Percentiles rank a stretch among this genome's conserved stretches.
These are phyloP conservation scores for Alternaria longipes DNA, from an alignment of 2,329 filamentous ascomycete genomes.

Conservation along the genomic window DNA sequence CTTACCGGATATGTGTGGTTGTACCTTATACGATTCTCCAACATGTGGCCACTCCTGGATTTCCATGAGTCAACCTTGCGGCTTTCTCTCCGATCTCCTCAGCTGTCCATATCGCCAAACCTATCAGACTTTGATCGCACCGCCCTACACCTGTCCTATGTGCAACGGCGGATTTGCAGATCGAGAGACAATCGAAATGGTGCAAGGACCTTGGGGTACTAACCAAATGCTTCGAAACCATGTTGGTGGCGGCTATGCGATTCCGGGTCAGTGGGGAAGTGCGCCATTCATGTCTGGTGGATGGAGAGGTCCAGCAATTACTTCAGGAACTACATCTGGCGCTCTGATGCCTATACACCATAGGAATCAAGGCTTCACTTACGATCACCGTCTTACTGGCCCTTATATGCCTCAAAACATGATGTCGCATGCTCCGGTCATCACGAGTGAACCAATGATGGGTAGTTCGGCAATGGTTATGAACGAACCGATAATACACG, in stretches of 20 bases:
- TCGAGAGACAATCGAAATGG: conserved; percentile 43
- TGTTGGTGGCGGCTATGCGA: conserved; percentile 35
- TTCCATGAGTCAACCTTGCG: conserved; percentile 57
- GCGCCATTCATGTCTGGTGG: conserved; percentile 24
- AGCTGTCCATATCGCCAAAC: conserved; percentile 53
- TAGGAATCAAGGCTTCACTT: conserved; percentile 9
- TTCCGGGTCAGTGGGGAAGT: conserved; percentile 40
- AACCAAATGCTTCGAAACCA: conserved; percentile 43
- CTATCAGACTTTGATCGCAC: conserved; percentile 38
- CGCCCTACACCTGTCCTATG: conserved; percentile 38
- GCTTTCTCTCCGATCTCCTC: conserved; percentile 50
- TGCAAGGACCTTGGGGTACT: conserved; percentile 44
- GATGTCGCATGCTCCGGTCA: conserved; percentile 11
- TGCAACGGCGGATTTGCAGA: conserved; percentile 43
- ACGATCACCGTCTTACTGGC: conserved; percentile 34
- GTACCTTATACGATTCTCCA: conserved; percentile 56
- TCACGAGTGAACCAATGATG: conserved; percentile 6
- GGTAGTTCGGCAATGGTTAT: conserved; percentile 10
- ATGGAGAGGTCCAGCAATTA: conserved; percentile 20
- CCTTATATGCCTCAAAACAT: conserved; percentile 24
- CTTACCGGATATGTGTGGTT: conserved; percentile 56
- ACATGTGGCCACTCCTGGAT: conserved; percentile 61
- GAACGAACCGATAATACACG: conserved; percentile 6
- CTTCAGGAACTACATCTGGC: conserved; percentile 22
- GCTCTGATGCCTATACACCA: conserved; percentile 23